Evolutionary conservation across 768 basidiomycete genomes (phyloP).

Genomic region (Rhizopogon roseolus): DNA sequence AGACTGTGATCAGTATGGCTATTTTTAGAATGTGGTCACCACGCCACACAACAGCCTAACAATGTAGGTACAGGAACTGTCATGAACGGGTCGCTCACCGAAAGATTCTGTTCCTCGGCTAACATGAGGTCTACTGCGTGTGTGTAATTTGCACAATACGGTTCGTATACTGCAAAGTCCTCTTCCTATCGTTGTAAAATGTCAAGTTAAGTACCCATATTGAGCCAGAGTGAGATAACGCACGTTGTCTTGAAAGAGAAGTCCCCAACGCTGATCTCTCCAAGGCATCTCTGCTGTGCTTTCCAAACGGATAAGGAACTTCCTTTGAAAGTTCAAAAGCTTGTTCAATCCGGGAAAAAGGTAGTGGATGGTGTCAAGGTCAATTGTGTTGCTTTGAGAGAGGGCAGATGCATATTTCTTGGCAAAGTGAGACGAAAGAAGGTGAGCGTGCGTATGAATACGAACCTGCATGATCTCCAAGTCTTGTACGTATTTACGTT

Average conservation of each 20-base stretch:
- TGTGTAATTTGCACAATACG: constrained; percentile 94
- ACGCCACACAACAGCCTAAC: constrained; percentile 15
- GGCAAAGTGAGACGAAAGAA: constrained; percentile 10
- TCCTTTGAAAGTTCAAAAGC: constrained; percentile 93
- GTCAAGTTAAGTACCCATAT: constrained; percentile 5
- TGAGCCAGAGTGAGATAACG: constrained; percentile 23
- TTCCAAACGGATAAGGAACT: constrained; percentile 88
- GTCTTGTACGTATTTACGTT: constrained; percentile 95
- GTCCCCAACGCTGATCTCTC: constrained; percentile 85
- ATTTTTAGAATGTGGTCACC: constrained; percentile 20
- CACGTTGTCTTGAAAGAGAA: constrained; percentile 82
- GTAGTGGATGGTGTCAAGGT: constrained; percentile 92
- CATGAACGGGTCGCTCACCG: constrained; percentile 46
- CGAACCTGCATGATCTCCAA: constrained; percentile 93
- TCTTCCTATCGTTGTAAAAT: constrained; percentile 68
- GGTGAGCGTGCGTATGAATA: constrained; percentile 5
- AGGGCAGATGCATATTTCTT: constrained; percentile 89
- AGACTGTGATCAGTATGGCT: constrained; percentile 10
- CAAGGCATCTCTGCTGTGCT: constrained; percentile 78
- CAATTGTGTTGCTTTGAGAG: constrained; percentile 77
- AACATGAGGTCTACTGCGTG: constrained; percentile 83
- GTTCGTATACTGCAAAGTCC: constrained; percentile 93
- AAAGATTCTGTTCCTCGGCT: constrained; percentile 79
- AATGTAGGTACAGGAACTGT: neutral
- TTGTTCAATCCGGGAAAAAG: constrained; percentile 95